A percentile compares a stretch with the other conserved stretches of the same genome.
Conservation (phyloP, 495 filamentous ascomycete species). For the Haplographium delicatum region DNA sequence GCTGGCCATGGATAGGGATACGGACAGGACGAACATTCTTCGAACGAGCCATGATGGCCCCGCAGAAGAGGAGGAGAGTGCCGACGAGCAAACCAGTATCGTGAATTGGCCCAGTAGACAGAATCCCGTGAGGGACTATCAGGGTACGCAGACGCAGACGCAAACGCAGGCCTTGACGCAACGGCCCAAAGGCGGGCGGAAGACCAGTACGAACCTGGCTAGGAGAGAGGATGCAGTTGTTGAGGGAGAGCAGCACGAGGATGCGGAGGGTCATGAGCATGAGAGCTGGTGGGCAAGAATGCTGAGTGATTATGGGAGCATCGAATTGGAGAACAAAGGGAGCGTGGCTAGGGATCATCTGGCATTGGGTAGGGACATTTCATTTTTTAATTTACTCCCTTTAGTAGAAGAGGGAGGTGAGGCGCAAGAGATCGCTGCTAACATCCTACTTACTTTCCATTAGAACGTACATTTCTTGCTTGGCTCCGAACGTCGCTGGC, state of each 20-base stretch:
- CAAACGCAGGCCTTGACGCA: background rate
- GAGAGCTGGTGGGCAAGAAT: slow-evolving; percentile 45
- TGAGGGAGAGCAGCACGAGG: background rate
- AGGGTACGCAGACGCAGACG: slow-evolving; percentile 8
- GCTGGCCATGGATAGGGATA: slow-evolving; percentile 1
- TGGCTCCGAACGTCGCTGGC: slow-evolving; percentile 95
- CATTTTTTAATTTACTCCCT: no score
- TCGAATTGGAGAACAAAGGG: slow-evolving; percentile 95
- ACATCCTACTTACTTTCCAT: background rate
- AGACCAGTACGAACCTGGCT: slow-evolving; percentile 16
- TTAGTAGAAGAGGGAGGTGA: no score
- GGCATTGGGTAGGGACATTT: slow-evolving; percentile 83
- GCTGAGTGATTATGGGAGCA: slow-evolving; percentile 66
- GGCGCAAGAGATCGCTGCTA: no score
- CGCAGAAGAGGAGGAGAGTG: slow-evolving; percentile 20
- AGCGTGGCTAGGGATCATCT: slow-evolving; percentile 93
- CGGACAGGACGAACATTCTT: background rate
- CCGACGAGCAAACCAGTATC: slow-evolving; percentile 24
- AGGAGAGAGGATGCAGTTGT: slow-evolving; percentile 6
- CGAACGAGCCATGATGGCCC: background rate
- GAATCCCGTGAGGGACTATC: slow-evolving; percentile 16
- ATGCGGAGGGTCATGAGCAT: slow-evolving; percentile 20
- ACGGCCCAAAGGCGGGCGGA: no score
- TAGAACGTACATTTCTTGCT: slow-evolving; percentile 94
- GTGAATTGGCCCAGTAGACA: slow-evolving; percentile 3